phyloP scores from a whole-genome alignment of 768 basidiomycete genomes.

The Glaciozyma antarctica region DNA sequence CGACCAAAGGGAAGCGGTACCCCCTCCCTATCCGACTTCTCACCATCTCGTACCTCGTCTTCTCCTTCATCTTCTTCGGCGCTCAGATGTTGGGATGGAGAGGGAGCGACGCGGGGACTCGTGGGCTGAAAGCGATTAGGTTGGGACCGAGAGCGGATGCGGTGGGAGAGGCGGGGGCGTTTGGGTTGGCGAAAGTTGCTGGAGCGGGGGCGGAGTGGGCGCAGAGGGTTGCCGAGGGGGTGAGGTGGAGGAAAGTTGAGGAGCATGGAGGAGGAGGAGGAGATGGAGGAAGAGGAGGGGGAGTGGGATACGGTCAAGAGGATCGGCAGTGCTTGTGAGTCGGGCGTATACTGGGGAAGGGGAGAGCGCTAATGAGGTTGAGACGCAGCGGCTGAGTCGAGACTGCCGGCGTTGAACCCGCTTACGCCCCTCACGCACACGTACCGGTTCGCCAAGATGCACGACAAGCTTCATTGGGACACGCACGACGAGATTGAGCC shows the following conservation, averaged over 20 bases:
- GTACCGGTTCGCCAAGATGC: constrained; percentile 37
- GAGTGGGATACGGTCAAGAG: constrained; percentile 25
- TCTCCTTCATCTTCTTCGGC: constrained; percentile 27
- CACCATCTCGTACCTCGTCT: constrained; percentile 29
- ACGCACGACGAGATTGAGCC: constrained; percentile 34
- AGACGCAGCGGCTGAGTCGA: neutral
- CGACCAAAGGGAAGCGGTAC: constrained; percentile 16
- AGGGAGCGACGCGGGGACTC: too few species aligned
- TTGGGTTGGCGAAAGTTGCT: neutral
- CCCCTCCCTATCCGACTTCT: constrained; percentile 22
- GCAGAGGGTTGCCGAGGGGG: neutral
- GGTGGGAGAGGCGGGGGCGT: neutral
- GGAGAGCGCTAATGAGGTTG: neutral
- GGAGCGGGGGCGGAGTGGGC: neutral
- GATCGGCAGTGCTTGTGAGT: neutral
- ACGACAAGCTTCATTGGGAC: constrained; percentile 32
- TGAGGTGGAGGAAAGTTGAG: neutral
- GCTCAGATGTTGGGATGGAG: neutral
- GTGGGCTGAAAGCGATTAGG: neutral
- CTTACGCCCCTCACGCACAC: constrained; percentile 31
- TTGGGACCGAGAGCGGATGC: constrained; percentile 11
- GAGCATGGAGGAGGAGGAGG: neutral
- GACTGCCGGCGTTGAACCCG: constrained; percentile 23
- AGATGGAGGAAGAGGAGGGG: neutral
- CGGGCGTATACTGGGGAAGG: too few species aligned